Base-by-base conservation (phyloP, 2,329 filamentous ascomycete genomes). In the Ambrosiella cleistominuta region DNA sequence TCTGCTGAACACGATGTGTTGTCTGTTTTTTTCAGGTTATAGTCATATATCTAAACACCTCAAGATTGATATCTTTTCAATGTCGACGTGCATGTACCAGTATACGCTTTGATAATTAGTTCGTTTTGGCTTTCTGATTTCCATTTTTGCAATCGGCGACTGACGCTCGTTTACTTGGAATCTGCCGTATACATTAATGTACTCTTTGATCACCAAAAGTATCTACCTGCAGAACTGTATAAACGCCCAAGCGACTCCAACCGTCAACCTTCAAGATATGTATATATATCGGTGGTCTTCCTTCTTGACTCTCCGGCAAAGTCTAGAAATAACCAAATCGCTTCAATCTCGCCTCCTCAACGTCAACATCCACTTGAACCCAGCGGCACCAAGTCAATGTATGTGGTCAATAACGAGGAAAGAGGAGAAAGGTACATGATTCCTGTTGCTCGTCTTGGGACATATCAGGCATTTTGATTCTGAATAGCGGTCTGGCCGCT, bases 41-140 rank as follows among this genome's bases (percentile, higher is more conserved):
- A 5, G 27, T 27, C 3, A 27, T 27, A 27, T 27, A 27, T 27
- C 27, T 27, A 27, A 3, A 27, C 27, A 27, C 27, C 27, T 5
- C 27, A 27, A 27, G 4, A 27, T 27, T 27, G 27, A 27, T 27
- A 27, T 27, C 6, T 17, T 11, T 8, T 8, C 12, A 47, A 47
- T 27, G 27, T 27, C 27, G 27, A 27, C 27, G 27, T 17, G n/a
- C 13, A 17, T 17, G 44, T 47, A 15, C 8, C 44, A 53, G 38
- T 53, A n/a, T 38, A 53, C 51, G 35, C 51, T 53, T 38, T 53
- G 51, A 39, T 53, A 53, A 7, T 53, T 53, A 36, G 51, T 53
- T 53, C 51, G 51, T 53, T 36, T 53, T 53, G 51, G 51, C 35
- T 38, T 19, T 36, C 35, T 12, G 49, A 49, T 27, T 27, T 27